Evolutionary conservation across 148 eudicot genomes (phyloP).

Genomic region (Nepenthes gracilis): DNA sequence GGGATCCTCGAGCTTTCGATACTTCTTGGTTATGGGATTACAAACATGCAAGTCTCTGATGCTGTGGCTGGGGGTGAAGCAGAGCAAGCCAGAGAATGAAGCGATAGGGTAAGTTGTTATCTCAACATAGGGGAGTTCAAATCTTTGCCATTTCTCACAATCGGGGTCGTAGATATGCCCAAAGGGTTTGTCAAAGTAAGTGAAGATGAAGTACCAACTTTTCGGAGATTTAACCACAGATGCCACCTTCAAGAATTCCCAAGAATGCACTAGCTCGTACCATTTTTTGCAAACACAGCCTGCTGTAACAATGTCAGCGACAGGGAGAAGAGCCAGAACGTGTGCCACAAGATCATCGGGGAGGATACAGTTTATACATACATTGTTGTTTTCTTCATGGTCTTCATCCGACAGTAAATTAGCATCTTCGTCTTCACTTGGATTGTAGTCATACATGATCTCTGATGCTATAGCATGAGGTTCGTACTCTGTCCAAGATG

Average conservation of each 20-base stretch:
- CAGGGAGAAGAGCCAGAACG: conserved; percentile 25
- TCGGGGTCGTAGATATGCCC: conserved; percentile 35
- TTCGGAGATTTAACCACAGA: conserved; percentile 6
- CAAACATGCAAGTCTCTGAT: conserved; percentile 19
- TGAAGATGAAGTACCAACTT: conserved; percentile 49
- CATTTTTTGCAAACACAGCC: conserved; percentile 36
- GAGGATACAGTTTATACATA: conserved; percentile 20
- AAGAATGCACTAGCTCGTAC: conserved; percentile 22
- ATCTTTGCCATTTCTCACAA: conserved; percentile 21
- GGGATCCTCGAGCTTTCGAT: conserved; percentile 18
- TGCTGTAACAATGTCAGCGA: conserved; percentile 17
- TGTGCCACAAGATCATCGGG: conserved; percentile 33
- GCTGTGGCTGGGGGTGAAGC: conserved; percentile 22
- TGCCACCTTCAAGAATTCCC: conserved; percentile 6
- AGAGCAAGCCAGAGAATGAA: conserved; percentile 33
- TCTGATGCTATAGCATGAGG: no score
- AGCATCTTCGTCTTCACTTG: no score
- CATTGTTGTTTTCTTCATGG: not conserved
- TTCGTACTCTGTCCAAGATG: no score
- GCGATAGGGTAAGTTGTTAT: conserved; percentile 19
- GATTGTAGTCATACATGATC: no score
- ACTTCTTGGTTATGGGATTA: conserved; percentile 25
- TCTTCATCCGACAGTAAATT: conserved; percentile 4
- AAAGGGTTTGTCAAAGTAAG: conserved; percentile 13
- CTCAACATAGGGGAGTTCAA: conserved; percentile 20